Evolutionary conservation across 2,329 filamentous ascomycete genomes (phyloP), one percentile per base, ranked within the genome.

Genomic region (Fusarium heterosporum): DNA sequence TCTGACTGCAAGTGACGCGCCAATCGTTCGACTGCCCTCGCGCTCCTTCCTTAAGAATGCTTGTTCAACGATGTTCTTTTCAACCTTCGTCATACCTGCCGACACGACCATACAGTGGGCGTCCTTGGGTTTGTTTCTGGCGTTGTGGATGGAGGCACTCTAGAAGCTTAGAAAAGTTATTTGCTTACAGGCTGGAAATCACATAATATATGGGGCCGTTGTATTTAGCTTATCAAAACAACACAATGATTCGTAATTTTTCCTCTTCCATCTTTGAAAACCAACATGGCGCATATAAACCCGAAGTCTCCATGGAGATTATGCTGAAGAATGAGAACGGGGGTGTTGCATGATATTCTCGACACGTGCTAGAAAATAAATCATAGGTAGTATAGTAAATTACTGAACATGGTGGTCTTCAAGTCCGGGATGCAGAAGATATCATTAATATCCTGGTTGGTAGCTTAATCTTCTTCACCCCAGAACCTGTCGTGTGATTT

Each of bases 191-290:
- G 55, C 62, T 68, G n/a, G 61, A 45, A 68, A 64, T 25, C 17
- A 50, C 50, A 19, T 68, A 49, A 60, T 66, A 58, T 66, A 61
- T 65, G 46, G 25, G 61, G 34, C 62, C 40, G 28, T 43, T 42
- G 29, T 62, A 69, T 43, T 69, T 72, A 68, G 50, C 55, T 56
- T 58, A 52, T 53, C 46, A 43, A 9, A 34, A 61, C 30, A 64
- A 56, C 36, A 29, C 45, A 43, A 39, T 46, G 38, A 17, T 17
- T 14, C 55, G 16, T 6, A 28, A 56, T 16, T n/a, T 12, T 9
- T 10, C 10, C n/a, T 28, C 13, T 8, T 8, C 10, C 8, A 26
- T 28, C 13, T 8, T 12, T 14, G 13, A 17, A 39, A 12, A 16
- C 25, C 8, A 16, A 10, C 34, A 36, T 36, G n/a, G 10, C 4